Base-by-base conservation (phyloP, 164 flowering plant genomes). In the Aristolochia contorta region DNA sequence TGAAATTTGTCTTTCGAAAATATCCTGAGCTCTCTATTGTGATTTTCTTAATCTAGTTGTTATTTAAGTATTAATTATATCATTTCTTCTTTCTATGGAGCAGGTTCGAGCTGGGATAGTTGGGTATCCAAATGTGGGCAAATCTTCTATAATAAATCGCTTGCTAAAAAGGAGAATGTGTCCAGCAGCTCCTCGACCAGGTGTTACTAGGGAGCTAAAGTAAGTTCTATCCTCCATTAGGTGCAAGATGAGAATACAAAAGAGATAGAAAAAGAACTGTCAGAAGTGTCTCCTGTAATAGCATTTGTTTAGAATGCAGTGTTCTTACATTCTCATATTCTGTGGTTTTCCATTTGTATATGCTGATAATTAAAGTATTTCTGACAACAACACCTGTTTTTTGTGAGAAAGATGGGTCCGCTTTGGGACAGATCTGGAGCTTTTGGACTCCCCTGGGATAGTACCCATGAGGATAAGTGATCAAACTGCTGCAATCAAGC, bases 51-150 rank as follows among this genome's bases (percentile, higher is more conserved):
- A 49, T 49, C 10, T 49, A 20, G 8, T 6, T 49, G 53, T 0
- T 6, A 49, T 3, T 49, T 18, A 16, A 27, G 25, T 25, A 18
- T n/a, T 32, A n/a, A 32, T 15, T 50, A 9, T 14, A 7, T 62
- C 45, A 61, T n/a, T 32, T 33, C 0, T 9, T 49, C 20, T 16
- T 61, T 7, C 52, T 45, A 22, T 64, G 47, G 47, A 62, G 58
- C 79, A 93, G 98, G 89, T 93, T 56, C 82, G 96, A 59, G 99
- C 96, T 73, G 99, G 99, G 72, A 75, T 94, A 50, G 91, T 94
- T 67, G 99, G 99, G 18, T 94, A 94, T 75, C 97, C 97, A 63
- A 94, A 94, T 84, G 99, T 94, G 47, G 99, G 99, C 16, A 94
- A 94, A 77, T 94, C 99, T 61, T 94, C 99, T 62, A 68, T 94